Conservation (phyloP, 192 early-diverging fungal species). For the Mortierella hygrophila region DNA sequence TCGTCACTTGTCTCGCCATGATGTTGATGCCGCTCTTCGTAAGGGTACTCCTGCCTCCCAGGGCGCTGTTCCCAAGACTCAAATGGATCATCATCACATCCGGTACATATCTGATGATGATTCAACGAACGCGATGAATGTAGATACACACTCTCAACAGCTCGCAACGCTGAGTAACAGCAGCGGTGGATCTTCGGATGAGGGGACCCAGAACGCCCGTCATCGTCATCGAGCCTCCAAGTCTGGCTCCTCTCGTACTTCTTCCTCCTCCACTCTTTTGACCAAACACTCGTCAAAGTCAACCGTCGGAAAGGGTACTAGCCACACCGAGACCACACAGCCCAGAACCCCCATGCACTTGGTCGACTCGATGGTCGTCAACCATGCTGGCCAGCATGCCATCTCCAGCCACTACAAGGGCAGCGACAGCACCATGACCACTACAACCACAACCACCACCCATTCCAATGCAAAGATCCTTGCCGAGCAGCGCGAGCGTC, state of each 20-base stretch:
- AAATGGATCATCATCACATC: background rate
- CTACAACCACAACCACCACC: conserved; percentile 16
- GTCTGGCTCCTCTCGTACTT: background rate
- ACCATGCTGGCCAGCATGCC: background rate
- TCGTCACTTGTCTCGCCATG: background rate
- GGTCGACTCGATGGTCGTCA: background rate
- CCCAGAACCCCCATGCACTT: conserved; percentile 12
- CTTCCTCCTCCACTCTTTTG: background rate
- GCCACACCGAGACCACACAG: background rate
- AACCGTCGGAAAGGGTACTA: background rate
- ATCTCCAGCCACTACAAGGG: conserved; percentile 9
- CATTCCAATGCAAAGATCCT: background rate
- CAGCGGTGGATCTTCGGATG: background rate
- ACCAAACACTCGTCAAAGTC: background rate
- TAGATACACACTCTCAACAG: background rate
- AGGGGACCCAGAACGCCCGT: background rate
- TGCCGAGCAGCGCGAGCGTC: background rate
- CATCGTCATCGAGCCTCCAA: background rate
- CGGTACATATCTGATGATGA: background rate
- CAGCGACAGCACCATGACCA: conserved; percentile 12
- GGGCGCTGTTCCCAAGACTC: background rate
- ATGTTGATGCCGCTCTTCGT: background rate
- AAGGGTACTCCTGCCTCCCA: background rate
- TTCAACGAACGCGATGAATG: background rate
- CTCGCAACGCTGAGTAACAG: background rate